Base-by-base conservation (phyloP, 1,139 yeast genomes). In the Pichia cactophila region DNA sequence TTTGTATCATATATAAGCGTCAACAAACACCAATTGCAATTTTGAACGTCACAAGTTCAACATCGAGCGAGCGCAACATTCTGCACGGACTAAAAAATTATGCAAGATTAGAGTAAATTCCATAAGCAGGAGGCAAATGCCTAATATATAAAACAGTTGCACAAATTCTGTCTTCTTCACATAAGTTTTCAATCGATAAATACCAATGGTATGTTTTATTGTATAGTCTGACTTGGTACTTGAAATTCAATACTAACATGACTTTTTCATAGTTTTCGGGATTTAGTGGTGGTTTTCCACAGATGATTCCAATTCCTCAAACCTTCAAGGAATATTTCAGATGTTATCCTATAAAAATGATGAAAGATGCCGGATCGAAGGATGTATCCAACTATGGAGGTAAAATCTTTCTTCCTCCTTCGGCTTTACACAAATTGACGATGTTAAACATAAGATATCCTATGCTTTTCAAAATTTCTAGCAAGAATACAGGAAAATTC, bases 371-470 rank as follows among this genome's bases (percentile, higher is more conserved):
- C 53, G 80, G 77, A 41, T 73, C 95, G 38, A 84, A 83, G 59
- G 92, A 84, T 53, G 88, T 82, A 55, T 84, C 95, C 52, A 90
- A 92, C 63, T 90, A 69, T 66, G 97, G 98, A n/a, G 99, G 98
- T 57, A 92, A 94, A 71, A 88, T 92, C 54, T 89, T 90, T 56
- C 68, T 92, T 51, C 99, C 99, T 5, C 94, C 96, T 26, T 86
- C 96, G 43, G 94, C 97, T 1, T 75, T 94, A 56, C 86, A 84
- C 66, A 89, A 86, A 63, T 74, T 94, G 53, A 87, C 96, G 64
- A 61, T 69, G 61, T 67, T 83, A 41, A 94, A 90, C 63, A 88
- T 94, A 49, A 74, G 96, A 57, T 94, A 94, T 61, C 98, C 99
- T 1, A 94, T 94, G 98, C 72, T 92, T 47, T 94, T 94, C 62